Evolutionary conservation across 2,329 filamentous ascomycete species (phyloP).

Genomic region (Stromatinia cepivora): DNA sequence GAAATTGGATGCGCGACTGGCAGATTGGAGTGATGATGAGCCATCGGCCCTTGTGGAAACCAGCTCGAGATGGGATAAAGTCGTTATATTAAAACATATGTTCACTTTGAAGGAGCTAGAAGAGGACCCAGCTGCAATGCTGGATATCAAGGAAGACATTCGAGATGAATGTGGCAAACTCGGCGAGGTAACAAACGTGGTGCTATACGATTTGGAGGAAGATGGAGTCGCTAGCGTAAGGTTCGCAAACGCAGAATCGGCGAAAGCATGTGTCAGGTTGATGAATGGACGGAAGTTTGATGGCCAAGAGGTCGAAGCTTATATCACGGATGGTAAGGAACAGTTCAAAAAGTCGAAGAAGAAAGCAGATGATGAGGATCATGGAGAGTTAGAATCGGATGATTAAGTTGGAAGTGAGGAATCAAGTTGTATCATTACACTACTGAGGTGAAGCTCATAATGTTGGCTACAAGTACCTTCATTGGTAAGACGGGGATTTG

Average conservation of each 20-base stretch:
- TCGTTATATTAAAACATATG: conserved; percentile 88
- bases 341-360: conserved; percentile 69
- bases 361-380: conserved; percentile 44
- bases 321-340: conserved; percentile 69
- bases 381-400: conserved; percentile 12
- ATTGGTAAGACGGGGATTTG: not conserved
- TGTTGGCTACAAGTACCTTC: not conserved
- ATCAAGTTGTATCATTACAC: conserved; percentile 4
- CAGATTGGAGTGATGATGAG: conserved; percentile 94
- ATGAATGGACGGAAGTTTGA: conserved; percentile 84
- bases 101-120: conserved; percentile 85
- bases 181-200: conserved; percentile 85
- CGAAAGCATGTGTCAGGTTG: conserved; percentile 67
- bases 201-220: conserved; percentile 82
- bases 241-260: conserved; percentile 71
- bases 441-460: not conserved
- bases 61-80: conserved; percentile 67
- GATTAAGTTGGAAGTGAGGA: not conserved
- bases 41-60: conserved; percentile 59
- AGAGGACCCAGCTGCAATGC: conserved; percentile 76
- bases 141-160: conserved; percentile 95
- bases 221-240: conserved; percentile 84
- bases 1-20: conserved; percentile 85
- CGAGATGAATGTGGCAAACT: conserved; percentile 85
- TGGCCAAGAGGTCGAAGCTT: conserved; percentile 69